Evolutionary conservation across 2,329 filamentous ascomycete species (phyloP).

Genomic region (Fusarium tuaranense): DNA sequence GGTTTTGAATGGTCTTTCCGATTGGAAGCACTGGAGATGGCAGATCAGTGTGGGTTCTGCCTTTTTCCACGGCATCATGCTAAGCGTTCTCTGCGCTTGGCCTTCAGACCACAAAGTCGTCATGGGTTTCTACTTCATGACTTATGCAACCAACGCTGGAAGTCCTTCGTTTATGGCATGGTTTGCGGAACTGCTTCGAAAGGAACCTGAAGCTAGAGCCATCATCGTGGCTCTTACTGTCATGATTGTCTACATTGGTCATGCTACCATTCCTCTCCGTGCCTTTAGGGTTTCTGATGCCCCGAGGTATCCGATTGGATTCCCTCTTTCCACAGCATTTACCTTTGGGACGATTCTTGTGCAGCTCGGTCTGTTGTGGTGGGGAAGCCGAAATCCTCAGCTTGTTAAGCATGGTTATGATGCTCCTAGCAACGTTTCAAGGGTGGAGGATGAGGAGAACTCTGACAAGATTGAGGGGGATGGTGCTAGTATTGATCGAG

Average conservation of each 20-base stretch:
- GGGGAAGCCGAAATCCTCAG: conserved; percentile 35
- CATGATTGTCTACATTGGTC: conserved; percentile 53
- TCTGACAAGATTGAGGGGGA: conserved; percentile 6
- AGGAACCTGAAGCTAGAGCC: conserved; percentile 51
- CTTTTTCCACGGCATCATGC: conserved; percentile 45
- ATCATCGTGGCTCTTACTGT: conserved; percentile 52
- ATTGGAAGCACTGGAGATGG: conserved; percentile 55
- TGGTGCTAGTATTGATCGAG: conserved; percentile 7
- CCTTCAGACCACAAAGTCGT: conserved; percentile 48
- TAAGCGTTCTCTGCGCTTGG: conserved; percentile 50
- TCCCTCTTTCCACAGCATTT: conserved; percentile 51
- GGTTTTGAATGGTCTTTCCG: conserved; percentile 50
- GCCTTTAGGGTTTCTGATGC: conserved; percentile 51
- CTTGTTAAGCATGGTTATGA: conserved; percentile 39
- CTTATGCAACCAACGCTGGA: conserved; percentile 50
- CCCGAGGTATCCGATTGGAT: conserved; percentile 52
- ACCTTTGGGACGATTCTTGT: conserved; percentile 46
- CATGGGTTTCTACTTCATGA: conserved; percentile 52
- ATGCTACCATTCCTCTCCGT: conserved; percentile 53
- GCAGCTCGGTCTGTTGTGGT: conserved; percentile 49
- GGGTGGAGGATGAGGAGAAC: conserved; percentile 36
- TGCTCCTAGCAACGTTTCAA: conserved; percentile 16
- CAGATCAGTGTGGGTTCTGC: conserved; percentile 50
- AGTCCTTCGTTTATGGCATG: conserved; percentile 51
- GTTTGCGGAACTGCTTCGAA: conserved; percentile 50